These are phyloP conservation scores for Circinella minor DNA, from an alignment of 371 early-diverging fungal genomes.

Conservation along the genomic window DNA sequence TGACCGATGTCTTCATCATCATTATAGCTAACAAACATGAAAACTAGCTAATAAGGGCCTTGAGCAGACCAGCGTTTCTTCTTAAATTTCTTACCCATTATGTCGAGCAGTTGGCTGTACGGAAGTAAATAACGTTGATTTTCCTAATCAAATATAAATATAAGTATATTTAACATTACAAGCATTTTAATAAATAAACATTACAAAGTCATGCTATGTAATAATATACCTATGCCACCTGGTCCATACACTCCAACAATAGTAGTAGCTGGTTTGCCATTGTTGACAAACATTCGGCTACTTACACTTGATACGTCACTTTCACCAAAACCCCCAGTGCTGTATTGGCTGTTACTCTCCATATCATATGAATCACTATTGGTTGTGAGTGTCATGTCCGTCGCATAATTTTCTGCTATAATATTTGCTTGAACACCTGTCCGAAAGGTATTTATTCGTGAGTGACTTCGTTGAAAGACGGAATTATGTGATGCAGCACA, in stretches of 20 bases:
- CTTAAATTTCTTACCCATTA: constrained; percentile 30
- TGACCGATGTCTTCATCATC: too few species aligned
- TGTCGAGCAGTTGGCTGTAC: constrained; percentile 44
- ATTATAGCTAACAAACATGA: too few species aligned
- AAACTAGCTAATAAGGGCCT: too few species aligned
- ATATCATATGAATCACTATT: neutral
- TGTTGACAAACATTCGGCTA: constrained; percentile 15
- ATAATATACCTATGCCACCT: constrained; percentile 31
- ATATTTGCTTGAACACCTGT: neutral
- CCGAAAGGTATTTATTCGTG: neutral
- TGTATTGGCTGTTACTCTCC: constrained; percentile 3
- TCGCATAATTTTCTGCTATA: neutral
- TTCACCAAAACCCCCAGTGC: constrained; percentile 8
- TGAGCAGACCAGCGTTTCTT: too few species aligned
- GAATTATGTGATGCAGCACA: constrained; percentile 20
- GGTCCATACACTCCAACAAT: constrained; percentile 39
- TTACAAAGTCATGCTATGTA: too few species aligned
- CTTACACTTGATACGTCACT: constrained; percentile 35
- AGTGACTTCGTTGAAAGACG: neutral
- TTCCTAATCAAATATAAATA: constrained; percentile 23
- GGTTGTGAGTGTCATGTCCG: neutral
- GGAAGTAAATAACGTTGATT: constrained; percentile 43
- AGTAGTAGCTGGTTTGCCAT: constrained; percentile 21
- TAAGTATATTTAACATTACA: too few species aligned
- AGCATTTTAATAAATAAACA: too few species aligned